These are phyloP conservation scores for Nitzschia sp. DNA, from an alignment of 108 stramenopile genomes.

Conservation along the genomic window DNA sequence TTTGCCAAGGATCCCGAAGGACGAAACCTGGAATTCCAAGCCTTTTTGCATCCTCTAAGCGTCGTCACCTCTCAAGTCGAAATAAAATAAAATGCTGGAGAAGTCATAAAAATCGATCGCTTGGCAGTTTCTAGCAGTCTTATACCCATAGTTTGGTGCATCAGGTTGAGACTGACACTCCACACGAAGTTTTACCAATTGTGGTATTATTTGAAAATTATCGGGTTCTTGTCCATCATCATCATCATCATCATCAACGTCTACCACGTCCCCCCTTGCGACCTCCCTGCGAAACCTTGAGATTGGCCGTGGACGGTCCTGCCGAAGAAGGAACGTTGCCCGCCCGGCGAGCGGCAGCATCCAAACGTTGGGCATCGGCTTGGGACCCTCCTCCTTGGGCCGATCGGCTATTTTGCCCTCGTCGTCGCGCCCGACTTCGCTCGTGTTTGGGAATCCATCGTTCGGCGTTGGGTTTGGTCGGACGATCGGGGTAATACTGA, in stretches of 20 bases:
- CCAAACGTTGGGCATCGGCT: slow-evolving; percentile 87
- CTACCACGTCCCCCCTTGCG: slow-evolving; percentile 29
- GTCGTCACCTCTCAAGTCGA: slow-evolving; percentile 5
- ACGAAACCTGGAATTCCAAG: slow-evolving; percentile 39
- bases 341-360: slow-evolving; percentile 87
- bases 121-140: no score
- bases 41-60: slow-evolving; percentile 37
- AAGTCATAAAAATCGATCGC: no score
- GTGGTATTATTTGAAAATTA: no score
- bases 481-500: slow-evolving; percentile 75
- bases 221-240: no score
- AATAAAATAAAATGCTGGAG: no score
- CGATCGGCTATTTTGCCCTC: slow-evolving; percentile 48
- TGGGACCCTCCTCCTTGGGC: slow-evolving; percentile 76
- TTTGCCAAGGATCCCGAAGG: slow-evolving; percentile 51
- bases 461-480: slow-evolving; percentile 90
- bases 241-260: no score
- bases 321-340: slow-evolving; percentile 31
- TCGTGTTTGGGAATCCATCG: slow-evolving; percentile 95
- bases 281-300: slow-evolving; percentile 31
- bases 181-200: no score
- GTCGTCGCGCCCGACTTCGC: slow-evolving; percentile 74
- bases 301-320: slow-evolving; percentile 36
- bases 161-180: no score
- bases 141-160: no score